phyloP scores from a whole-genome alignment of 2,329 filamentous ascomycete species.

The Neofusicoccum umdonicola region DNA sequence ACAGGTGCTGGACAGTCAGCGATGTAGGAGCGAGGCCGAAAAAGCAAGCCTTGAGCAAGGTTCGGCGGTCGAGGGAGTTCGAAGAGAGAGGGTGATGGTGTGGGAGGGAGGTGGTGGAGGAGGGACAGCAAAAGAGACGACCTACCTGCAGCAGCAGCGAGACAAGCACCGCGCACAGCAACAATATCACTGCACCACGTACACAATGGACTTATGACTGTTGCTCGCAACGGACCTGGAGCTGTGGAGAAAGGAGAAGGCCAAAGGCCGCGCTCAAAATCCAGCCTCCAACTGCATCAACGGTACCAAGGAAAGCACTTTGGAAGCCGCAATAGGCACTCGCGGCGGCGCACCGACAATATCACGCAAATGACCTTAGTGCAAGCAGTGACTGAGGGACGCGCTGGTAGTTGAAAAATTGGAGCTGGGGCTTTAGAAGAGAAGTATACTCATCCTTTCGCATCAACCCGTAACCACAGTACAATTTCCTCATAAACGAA shows the following conservation, averaged over 20 bases:
- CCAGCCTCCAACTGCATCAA: neutral
- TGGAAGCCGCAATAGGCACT: neutral
- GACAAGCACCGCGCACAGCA: neutral
- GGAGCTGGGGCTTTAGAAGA: slow-evolving; percentile 7
- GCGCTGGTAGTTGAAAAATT: slow-evolving; percentile 2
- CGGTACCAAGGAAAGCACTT: too few species aligned
- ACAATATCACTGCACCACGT: neutral
- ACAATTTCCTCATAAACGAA: slow-evolving; percentile 15
- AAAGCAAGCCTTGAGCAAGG: neutral
- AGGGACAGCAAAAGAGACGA: neutral
- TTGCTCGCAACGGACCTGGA: neutral
- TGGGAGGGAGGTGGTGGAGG: neutral
- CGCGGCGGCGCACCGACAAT: neutral
- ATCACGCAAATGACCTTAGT: neutral
- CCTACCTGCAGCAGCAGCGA: neutral
- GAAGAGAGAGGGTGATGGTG: neutral
- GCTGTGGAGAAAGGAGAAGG: neutral
- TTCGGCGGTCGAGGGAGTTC: neutral
- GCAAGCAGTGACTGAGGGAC: neutral
- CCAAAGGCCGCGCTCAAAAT: neutral
- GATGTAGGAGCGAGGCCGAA: neutral
- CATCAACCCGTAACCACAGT: slow-evolving; percentile 5
- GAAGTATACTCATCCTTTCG: slow-evolving; percentile 14
- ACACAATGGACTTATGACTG: neutral
- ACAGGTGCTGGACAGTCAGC: neutral